phyloP scores from a whole-genome alignment of 768 basidiomycete genomes.

The Russula earlei region DNA sequence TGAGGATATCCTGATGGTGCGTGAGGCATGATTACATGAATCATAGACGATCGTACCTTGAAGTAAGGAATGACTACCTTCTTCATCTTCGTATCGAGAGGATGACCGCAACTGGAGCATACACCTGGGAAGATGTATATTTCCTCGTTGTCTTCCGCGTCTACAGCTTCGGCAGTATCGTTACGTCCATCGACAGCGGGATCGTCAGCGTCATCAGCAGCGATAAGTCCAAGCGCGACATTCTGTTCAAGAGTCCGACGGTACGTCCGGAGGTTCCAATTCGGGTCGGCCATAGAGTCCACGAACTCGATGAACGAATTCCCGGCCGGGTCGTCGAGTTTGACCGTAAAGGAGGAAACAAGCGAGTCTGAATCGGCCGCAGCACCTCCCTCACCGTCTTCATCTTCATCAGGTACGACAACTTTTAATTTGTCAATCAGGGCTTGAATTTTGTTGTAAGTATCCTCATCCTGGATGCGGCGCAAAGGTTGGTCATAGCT shows the following conservation, averaged over 20 bases:
- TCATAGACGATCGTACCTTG: conserved; percentile 42
- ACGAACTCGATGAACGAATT: conserved; percentile 95
- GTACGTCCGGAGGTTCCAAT: conserved; percentile 86
- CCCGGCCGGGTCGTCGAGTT: conserved; percentile 86
- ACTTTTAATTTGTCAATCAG: conserved; percentile 58
- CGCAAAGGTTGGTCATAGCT: conserved; percentile 76
- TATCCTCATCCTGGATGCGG: conserved; percentile 62
- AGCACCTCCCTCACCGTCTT: conserved; percentile 35
- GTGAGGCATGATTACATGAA: background rate
- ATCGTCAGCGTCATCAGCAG: conserved; percentile 37
- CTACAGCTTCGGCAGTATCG: conserved; percentile 18
- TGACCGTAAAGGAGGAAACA: conserved; percentile 69
- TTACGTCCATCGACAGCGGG: conserved; percentile 8
- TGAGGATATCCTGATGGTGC: conserved; percentile 71
- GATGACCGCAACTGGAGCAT: conserved; percentile 83
- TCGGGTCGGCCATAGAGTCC: conserved; percentile 80
- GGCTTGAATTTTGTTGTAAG: conserved; percentile 62
- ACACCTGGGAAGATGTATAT: conserved; percentile 78
- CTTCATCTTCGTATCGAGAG: conserved; percentile 87
- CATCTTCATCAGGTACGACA: conserved; percentile 49
- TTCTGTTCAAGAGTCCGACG: conserved; percentile 75
- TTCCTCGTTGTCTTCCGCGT: conserved; percentile 56
- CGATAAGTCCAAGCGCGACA: conserved; percentile 61
- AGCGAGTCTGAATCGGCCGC: conserved; percentile 38
- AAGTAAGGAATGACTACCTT: conserved; percentile 95